phyloP scores from a whole-genome alignment of 257 asterid genomes.

The Primulina eburnea region DNA sequence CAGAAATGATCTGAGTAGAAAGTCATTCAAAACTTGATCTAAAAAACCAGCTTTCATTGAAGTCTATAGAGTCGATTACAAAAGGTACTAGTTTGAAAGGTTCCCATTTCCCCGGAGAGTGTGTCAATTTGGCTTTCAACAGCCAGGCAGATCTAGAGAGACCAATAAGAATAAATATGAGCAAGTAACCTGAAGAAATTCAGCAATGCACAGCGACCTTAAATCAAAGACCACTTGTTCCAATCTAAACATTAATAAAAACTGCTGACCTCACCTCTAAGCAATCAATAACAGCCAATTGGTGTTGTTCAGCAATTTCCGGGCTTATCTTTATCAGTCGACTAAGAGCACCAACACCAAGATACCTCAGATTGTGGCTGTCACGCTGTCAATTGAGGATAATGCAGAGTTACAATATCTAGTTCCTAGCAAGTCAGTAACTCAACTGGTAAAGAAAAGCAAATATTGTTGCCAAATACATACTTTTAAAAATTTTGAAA shows the following conservation, averaged over 20 bases:
- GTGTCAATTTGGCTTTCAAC: not conserved
- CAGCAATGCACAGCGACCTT: constrained; percentile 16
- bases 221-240: constrained; percentile 19
- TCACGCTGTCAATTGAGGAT: constrained; percentile 66
- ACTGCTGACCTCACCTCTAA: constrained; percentile 64
- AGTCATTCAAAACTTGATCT: no score
- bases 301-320: constrained; percentile 95
- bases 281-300: constrained; percentile 94
- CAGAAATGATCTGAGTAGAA: no score
- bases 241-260: constrained; percentile 14
- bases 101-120: not conserved
- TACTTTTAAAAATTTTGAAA: constrained; percentile 84
- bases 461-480: constrained; percentile 27
- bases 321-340: constrained; percentile 90
- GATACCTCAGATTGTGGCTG: constrained; percentile 95
- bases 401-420: constrained; percentile 17
- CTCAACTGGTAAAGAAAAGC: constrained; percentile 9
- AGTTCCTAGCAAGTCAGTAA: not conserved
- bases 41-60: no score
- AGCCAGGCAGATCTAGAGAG: constrained; percentile 1
- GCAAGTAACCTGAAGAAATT: constrained; percentile 8
- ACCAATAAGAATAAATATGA: not conserved
- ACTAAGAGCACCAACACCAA: constrained; percentile 97
- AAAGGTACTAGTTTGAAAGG: no score
- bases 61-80: no score